These are phyloP conservation scores for Tolypocladium capitatum DNA, from an alignment of 2,329 filamentous ascomycete genomes.

Conservation along the genomic window DNA sequence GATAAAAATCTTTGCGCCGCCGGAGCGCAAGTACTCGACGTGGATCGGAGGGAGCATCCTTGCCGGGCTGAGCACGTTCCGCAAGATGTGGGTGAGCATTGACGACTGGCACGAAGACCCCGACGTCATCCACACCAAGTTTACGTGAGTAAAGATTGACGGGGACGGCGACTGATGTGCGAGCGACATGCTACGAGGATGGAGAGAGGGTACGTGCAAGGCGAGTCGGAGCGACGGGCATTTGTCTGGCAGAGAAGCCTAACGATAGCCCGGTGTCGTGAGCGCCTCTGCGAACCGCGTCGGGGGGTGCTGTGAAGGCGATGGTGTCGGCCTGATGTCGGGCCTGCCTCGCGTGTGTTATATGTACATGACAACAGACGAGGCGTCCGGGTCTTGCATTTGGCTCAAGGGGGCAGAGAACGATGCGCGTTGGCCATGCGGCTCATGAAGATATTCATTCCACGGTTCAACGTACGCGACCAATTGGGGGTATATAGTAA, in stretches of 20 bases:
- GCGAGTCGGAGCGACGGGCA: neutral
- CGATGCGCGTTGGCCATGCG: neutral
- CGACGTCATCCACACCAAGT: constrained; percentile 96
- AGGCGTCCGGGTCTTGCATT: neutral
- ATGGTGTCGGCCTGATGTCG: neutral
- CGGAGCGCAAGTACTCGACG: constrained; percentile 95
- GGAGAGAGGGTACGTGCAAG: neutral
- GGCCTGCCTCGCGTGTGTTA: neutral
- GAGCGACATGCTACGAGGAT: neutral
- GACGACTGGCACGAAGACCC: constrained; percentile 99
- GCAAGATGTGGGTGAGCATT: constrained; percentile 99
- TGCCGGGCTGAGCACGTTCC: constrained; percentile 91
- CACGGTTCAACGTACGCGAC: neutral
- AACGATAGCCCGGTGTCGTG: constrained; percentile 2
- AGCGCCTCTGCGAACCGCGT: neutral
- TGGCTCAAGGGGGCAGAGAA: neutral
- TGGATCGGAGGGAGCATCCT: constrained; percentile 98
- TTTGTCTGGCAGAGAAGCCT: neutral
- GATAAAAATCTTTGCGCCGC: constrained; percentile 97
- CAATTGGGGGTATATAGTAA: constrained; percentile 26
- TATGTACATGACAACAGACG: neutral
- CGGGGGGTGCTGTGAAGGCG: neutral
- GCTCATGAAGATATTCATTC: constrained; percentile 2
- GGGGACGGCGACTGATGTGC: neutral
- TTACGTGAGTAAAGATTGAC: constrained; percentile 48